A percentile compares a stretch with the other conserved stretches of the same genome.
phyloP scores from a whole-genome alignment of 257 asterid genomes.

The Pogostemon cablin region DNA sequence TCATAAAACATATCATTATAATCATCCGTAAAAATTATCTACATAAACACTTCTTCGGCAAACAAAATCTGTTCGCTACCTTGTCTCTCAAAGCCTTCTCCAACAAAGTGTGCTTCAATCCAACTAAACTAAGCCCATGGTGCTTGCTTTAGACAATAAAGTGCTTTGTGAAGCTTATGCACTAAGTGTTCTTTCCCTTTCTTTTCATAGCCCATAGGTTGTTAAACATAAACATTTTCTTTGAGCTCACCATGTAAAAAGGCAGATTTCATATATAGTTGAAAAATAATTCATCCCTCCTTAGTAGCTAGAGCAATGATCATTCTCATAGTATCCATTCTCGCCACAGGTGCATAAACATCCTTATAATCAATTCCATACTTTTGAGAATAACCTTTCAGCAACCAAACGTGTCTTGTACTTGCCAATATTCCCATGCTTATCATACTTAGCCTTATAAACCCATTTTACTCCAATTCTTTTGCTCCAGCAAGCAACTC shows the following conservation, averaged over 20 bases:
- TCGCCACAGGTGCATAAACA: background rate
- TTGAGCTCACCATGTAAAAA: background rate
- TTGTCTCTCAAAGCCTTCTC: constrained; percentile 25
- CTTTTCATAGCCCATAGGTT: background rate
- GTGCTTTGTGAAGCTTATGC: background rate
- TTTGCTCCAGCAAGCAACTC: background rate
- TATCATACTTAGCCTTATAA: background rate
- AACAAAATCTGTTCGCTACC: constrained; percentile 24
- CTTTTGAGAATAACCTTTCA: background rate
- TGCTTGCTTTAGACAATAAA: background rate
- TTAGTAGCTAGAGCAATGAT: background rate
- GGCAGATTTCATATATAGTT: constrained; percentile 15
- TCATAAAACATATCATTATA: background rate
- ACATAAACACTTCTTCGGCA: constrained; percentile 15
- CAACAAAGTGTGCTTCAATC: constrained; percentile 20
- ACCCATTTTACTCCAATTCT: constrained; percentile 3
- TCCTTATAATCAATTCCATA: background rate
- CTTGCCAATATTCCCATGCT: background rate
- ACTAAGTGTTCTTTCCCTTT: background rate
- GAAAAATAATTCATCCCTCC: background rate
- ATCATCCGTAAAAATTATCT: constrained; percentile 22
- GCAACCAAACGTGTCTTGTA: background rate
- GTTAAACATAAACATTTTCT: background rate
- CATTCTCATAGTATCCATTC: background rate
- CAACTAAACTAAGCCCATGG: constrained; percentile 27